Evolutionary conservation across 495 filamentous ascomycete genomes (phyloP), one percentile per base, ranked within the genome.

Genomic region (Bathelium albidoporum): DNA sequence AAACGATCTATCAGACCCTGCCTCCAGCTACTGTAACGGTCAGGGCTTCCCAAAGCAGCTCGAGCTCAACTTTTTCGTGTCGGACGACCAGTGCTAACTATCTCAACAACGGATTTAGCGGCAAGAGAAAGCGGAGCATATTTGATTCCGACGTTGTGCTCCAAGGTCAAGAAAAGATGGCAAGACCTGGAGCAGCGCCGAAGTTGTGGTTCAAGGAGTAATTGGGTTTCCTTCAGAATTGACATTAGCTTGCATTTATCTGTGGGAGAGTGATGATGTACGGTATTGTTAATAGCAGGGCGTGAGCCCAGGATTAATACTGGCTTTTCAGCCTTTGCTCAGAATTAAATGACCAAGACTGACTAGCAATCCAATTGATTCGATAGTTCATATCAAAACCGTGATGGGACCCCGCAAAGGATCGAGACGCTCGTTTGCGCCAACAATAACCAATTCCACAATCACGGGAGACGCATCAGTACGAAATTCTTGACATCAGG

Each of bases 61-160:
- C 36, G 12, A 64, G 31, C 41, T 43, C 29, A n/a, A 64, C 39
- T 29, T 69, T 69, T 43, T 63, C 64, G 1, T 69, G 67, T 59
- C 43, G 64, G 39, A 69, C 67, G 20, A 61, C 58, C 28, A 58
- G 60, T 12, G 66, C 67, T 24, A 69, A 69, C 52, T 69, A 68
- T 58, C 52, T 68, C 29, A 68, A 68, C 60, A 52, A 32, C 7
- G 60, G 29, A 1, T 32, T 36, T 59, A 29, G 61, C 49, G 59
- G 49, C 58, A 60, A 39, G 59, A 44, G 43, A 20, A 66, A 67
- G 62, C 18, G 64, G 32, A 65, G 62, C 39, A 36, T 69, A 28
- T 62, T 64, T n/a, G 64, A 66, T 55, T 20, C 28, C 2, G 64
- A 68, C 29, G 20, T 31, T 29, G 28, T 44, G 18, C 24, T 62